Base-by-base conservation (phyloP, 2,329 filamentous ascomycete genomes). In the Uncinocarpus reesii region DNA sequence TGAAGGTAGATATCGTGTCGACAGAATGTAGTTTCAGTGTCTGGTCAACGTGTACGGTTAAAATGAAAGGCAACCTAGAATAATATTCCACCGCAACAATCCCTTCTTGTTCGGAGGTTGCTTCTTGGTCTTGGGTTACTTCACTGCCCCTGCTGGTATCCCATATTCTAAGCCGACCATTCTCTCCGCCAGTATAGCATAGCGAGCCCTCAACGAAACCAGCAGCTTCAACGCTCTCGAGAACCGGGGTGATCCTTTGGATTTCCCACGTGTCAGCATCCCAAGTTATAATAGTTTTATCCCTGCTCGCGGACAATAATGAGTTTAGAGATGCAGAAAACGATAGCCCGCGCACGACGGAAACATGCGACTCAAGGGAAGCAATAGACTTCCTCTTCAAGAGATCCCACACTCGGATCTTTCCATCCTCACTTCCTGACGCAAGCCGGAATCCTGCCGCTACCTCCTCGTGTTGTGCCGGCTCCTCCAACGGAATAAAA, bases 271-370 rank as follows among this genome's bases (percentile, higher is more conserved):
- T 87, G 55, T 72, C 78, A 16, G 84, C 77, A 66, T 95, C 84
- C 90, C 92, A 98, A 65, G 93, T 77, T 53, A 92, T 92, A 47
- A 92, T 78, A 0, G 92, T 96, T 70, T 95, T 93, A 69, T 98
- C 92, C 68, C 92, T 79, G 62, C 88, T 85, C 16, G 81, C 87
- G 4, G 88, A 92, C 1, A 98, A 75, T 24, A 98, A 71, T 4
- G 80, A 72, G 60, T 90, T 80, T 59, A 88, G 79, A 47, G 81
- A 70, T 0, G 79, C 65, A 4, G 85, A 92, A 64, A 85, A 98
- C 57, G 92, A 85, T 42, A 98, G 65, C 45, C 80, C 81, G 56
- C 88, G 82, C n/a, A 98, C 86, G 56, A 96, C 86, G 7, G 92
- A 96, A 18, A 95, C 88, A 62, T 98, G 93, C 0, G 88, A 92